These are phyloP conservation scores for Saccharomycopsis guyanensis DNA, from an alignment of 805 yeast species.

Conservation along the genomic window DNA sequence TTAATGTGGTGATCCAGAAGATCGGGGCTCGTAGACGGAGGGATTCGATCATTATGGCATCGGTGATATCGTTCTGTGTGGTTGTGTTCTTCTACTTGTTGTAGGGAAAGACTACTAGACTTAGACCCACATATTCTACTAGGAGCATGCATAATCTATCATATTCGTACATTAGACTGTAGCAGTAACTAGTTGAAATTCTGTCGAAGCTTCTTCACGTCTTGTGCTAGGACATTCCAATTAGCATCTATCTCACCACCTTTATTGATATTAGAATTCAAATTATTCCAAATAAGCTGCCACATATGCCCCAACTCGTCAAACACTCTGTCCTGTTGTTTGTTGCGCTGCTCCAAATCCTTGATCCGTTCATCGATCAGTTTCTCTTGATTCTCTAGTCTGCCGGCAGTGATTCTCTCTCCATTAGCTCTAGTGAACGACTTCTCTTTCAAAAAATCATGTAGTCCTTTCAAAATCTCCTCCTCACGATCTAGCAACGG, in stretches of 20 bases:
- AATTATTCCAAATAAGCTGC: not conserved
- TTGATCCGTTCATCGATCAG: conserved; percentile 6
- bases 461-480: conserved; percentile 20
- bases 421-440: conserved; percentile 9
- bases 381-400: conserved; percentile 5
- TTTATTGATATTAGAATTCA: not conserved
- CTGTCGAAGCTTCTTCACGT: not conserved
- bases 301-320: conserved; percentile 8
- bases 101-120: too few species aligned
- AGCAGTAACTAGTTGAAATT: conserved; percentile 1
- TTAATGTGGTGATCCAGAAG: conserved; percentile 63
- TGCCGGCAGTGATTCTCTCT: conserved; percentile 10
- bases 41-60: conserved; percentile 77
- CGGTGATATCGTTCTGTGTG: conserved; percentile 65
- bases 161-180: too few species aligned
- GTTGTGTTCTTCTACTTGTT: conserved; percentile 44
- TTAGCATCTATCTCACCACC: not conserved
- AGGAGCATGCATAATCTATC: too few species aligned
- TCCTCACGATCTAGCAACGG: conserved; percentile 20
- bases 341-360: conserved; percentile 5
- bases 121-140: not conserved
- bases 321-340: conserved; percentile 5
- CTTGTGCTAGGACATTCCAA: not conserved
- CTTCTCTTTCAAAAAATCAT: conserved; percentile 18
- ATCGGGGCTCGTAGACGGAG: conserved; percentile 86